Conservation (phyloP, 257 asterid genomes). For the Gardenia jasminoides region DNA sequence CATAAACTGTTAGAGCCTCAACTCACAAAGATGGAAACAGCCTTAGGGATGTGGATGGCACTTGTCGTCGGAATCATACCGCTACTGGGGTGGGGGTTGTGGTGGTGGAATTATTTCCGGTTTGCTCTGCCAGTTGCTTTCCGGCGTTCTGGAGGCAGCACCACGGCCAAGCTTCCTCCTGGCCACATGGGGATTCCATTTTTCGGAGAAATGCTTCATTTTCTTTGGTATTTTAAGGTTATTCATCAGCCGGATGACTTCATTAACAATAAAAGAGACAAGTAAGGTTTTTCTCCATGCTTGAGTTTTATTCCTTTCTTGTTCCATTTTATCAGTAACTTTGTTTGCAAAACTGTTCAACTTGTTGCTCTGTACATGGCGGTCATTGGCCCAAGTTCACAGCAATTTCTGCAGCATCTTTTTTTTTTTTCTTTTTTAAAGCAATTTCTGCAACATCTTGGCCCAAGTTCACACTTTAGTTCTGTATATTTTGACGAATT, state of each 20-base stretch:
- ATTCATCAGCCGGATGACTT: constrained; percentile 47
- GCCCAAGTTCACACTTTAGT: no score
- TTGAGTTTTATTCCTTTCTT: background rate
- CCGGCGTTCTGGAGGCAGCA: constrained; percentile 16
- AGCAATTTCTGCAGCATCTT: no score
- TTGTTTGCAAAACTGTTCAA: no score
- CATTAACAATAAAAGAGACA: constrained; percentile 44
- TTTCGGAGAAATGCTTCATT: constrained; percentile 45
- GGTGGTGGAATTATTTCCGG: constrained; percentile 54
- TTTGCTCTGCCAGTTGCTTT: constrained; percentile 26
- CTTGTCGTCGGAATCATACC: background rate
- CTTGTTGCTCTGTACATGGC: no score
- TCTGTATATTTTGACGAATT: no score
- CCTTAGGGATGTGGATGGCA: constrained; percentile 14
- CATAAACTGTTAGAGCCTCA: no score
- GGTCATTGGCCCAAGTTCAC: no score
- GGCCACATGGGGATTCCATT: constrained; percentile 56
- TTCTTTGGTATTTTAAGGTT: constrained; percentile 52
- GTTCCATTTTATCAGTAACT: no score
- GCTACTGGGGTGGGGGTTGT: constrained; percentile 19
- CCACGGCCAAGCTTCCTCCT: constrained; percentile 39
- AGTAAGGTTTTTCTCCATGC: constrained; percentile 18
- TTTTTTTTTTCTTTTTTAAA: no score
- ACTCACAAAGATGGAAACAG: background rate
- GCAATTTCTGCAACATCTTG: no score